These are phyloP conservation scores for Mucuna pruriens DNA, from an alignment of 306 rosid species.

Conservation along the genomic window DNA sequence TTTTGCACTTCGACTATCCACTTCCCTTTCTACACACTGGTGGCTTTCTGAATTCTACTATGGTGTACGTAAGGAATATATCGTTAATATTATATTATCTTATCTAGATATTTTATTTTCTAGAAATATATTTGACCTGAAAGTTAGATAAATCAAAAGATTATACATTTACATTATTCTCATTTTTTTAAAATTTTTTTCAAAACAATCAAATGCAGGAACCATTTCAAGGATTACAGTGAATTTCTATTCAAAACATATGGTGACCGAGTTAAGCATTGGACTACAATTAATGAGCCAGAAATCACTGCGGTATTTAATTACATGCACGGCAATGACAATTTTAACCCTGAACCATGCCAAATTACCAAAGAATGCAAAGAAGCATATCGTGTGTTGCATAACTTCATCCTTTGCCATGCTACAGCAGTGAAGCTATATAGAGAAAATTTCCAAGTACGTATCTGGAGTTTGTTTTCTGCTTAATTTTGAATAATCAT, in stretches of 20 bases:
- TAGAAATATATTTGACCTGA: background rate
- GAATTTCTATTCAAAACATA: constrained; percentile 39
- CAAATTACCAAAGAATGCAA: constrained; percentile 7
- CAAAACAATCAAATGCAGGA: constrained; percentile 8
- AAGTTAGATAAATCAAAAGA: too few relatives aligned
- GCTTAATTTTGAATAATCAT: background rate
- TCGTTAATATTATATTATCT: background rate
- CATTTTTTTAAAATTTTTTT: background rate
- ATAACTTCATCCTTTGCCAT: constrained; percentile 48
- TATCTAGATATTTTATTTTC: background rate
- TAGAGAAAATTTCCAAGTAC: constrained; percentile 6
- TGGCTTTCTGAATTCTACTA: constrained; percentile 28
- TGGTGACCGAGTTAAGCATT: constrained; percentile 57
- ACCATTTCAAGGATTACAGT: constrained; percentile 41
- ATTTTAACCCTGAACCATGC: constrained; percentile 22
- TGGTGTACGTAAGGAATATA: constrained; percentile 40
- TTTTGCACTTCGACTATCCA: constrained; percentile 35
- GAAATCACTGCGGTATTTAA: constrained; percentile 23
- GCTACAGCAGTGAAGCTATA: constrained; percentile 38
- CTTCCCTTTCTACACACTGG: background rate
- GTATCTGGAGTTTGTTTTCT: background rate
- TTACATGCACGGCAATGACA: constrained; percentile 40
- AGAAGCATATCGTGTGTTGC: constrained; percentile 49
- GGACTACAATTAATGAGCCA: constrained; percentile 51
- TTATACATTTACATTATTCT: background rate